Percentiles rank a stretch among this genome's conserved stretches.
These are phyloP conservation scores for Drechslerella dactyloides DNA, from an alignment of 2,329 filamentous ascomycete genomes.

Conservation along the genomic window DNA sequence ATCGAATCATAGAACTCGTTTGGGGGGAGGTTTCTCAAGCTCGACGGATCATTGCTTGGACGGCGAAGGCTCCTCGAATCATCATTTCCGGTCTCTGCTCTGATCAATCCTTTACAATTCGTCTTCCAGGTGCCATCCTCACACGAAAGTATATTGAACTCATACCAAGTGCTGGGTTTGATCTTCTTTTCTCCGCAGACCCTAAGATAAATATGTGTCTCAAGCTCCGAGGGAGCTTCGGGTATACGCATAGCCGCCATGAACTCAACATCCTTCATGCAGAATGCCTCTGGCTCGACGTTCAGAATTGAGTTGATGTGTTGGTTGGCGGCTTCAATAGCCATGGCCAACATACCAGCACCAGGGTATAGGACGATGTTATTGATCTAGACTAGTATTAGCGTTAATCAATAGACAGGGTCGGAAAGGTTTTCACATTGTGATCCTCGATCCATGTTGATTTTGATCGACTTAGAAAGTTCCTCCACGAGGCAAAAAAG, in stretches of 20 bases:
- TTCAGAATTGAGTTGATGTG: conserved; percentile 5
- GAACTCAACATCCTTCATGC: conserved; percentile 21
- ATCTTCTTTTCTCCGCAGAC: background rate
- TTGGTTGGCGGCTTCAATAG: conserved; percentile 30
- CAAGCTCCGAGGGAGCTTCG: conserved; percentile 8
- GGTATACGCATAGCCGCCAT: conserved; percentile 25
- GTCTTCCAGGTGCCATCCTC: conserved; percentile 14
- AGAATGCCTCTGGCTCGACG: conserved; percentile 4
- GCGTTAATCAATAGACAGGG: background rate
- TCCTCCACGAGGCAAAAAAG: conserved; percentile 16
- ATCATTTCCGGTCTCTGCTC: conserved; percentile 4
- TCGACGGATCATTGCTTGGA: background rate
- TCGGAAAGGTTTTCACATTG: too few species aligned
- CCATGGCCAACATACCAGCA: conserved; percentile 32
- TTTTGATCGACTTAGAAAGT: conserved; percentile 18
- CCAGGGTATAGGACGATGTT: conserved; percentile 20
- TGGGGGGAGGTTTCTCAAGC: background rate
- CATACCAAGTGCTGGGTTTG: conserved; percentile 14
- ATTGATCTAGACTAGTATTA: conserved; percentile 10
- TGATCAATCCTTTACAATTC: conserved; percentile 22
- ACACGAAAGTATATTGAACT: conserved; percentile 23
- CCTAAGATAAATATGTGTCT: conserved; percentile 4
- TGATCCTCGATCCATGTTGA: conserved; percentile 32
- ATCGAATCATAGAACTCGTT: conserved; percentile 56
- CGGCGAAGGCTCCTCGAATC: background rate